Base-by-base conservation (phyloP, 2,329 filamentous ascomycete genomes). In the Arthrobotrys entomopaga region DNA sequence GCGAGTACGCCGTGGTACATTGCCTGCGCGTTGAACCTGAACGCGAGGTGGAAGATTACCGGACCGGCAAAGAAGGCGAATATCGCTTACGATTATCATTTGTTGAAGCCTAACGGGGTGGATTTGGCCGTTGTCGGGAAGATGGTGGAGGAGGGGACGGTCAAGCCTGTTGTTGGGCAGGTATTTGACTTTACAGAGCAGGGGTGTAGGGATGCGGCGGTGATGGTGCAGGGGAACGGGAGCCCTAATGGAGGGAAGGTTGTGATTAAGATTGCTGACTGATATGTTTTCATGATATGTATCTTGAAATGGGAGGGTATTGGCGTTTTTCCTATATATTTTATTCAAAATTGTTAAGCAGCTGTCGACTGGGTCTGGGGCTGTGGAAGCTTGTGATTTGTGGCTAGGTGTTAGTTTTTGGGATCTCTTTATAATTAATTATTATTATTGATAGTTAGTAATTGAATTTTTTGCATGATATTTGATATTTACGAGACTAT, bases 81-180 rank as follows among this genome's bases (percentile, higher is more conserved):
- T 8, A 34, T 75, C 2, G 19, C 15, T 3, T 75, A 69, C 22
- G 57, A 63, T 1, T 75, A 67, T 24, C 58, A 65, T 34, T 48
- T 54, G 26, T 34, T 75, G 29, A 34, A 54, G 3, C 63, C 63
- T 1, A 75, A 75, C 20, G 71, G 71, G 57, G 29, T 38, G 43
- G 71, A 75, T 64, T 60, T 75, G 43, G 24, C 19, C 2, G 57
- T 29, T 34, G 40, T 75, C 15, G 46, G 19, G 2, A 58, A 50
- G 29, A n/a, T 67, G 50, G 71, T 69, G 34, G 71, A 75, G 46
- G 71, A 60, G 34, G 71, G 71, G 19, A 58, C 64, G 46, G 26
- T 75, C 2, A 69, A 67, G 52, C 57, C 71, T 34, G 71, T 75
- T 3, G 13, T 75, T 48, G 71, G 71, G 11, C 64, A 75, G 7